Evolutionary conservation across 257 asterid species (phyloP).

Genomic region (Gentiana dahurica): DNA sequence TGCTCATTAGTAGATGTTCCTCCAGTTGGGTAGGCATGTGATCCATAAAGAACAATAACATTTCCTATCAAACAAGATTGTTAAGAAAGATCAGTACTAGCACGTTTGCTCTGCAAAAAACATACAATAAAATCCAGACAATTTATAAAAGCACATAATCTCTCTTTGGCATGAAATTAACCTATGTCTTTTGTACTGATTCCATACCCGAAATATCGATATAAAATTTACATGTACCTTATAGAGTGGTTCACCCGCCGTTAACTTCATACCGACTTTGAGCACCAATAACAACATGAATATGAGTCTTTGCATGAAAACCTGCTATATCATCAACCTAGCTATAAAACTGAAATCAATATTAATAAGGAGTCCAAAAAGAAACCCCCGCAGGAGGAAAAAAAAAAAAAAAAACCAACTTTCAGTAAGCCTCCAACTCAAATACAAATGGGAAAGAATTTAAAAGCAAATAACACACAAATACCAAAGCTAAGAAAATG

Average conservation of each 20-base stretch:
- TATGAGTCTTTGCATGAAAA: constrained; percentile 81
- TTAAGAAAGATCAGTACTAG: not conserved
- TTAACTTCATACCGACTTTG: constrained; percentile 89
- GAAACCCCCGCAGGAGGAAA: too few relatives aligned
- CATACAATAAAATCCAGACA: not conserved
- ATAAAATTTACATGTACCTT: constrained; percentile 31
- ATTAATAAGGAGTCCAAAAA: too few relatives aligned
- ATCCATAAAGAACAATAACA: constrained; percentile 75
- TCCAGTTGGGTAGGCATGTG: constrained; percentile 91
- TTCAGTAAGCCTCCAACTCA: too few relatives aligned
- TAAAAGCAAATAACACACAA: too few relatives aligned
- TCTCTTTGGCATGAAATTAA: too few relatives aligned
- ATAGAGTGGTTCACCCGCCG: constrained; percentile 73
- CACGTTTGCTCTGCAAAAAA: not conserved
- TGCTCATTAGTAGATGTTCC: constrained; percentile 69
- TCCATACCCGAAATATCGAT: too few relatives aligned
- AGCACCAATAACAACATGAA: constrained; percentile 75
- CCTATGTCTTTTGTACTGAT: too few relatives aligned
- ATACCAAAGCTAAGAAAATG: too few relatives aligned
- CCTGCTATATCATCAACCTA: constrained; percentile 74
- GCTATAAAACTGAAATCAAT: too few relatives aligned
- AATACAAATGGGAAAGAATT: too few relatives aligned
- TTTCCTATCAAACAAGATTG: constrained; percentile 42
- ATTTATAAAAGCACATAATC: too few relatives aligned
- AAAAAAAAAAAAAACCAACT: too few relatives aligned